A percentile compares a stretch with the other conserved stretches of the same genome.
phyloP scores from a whole-genome alignment of 169 alveolate species.

The Haemoproteus tartakovskyi region DNA sequence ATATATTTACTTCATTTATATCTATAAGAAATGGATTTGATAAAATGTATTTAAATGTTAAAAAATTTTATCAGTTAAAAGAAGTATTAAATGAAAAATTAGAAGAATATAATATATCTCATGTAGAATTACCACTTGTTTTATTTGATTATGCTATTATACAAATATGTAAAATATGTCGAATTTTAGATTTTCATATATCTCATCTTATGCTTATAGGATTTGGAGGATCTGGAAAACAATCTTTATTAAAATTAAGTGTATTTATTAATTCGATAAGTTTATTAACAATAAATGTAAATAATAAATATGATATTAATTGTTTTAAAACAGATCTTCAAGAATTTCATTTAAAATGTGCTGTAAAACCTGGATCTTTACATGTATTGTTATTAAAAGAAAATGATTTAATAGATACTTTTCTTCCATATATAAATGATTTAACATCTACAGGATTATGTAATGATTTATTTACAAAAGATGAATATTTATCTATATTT shows the following conservation, averaged over 20 bases:
- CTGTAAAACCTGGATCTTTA: constrained; percentile 88
- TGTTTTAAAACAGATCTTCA: constrained; percentile 89
- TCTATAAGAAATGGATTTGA: constrained; percentile 89
- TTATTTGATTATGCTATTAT: constrained; percentile 93
- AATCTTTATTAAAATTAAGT: constrained; percentile 90
- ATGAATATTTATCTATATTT: constrained; percentile 87
- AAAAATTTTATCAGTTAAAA: constrained; percentile 83
- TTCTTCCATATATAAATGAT: constrained; percentile 92
- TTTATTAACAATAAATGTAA: constrained; percentile 85
- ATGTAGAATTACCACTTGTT: constrained; percentile 91
- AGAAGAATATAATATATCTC: constrained; percentile 87
- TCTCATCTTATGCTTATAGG: constrained; percentile 95
- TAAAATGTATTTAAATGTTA: constrained; percentile 81
- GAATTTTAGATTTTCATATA: constrained; percentile 90
- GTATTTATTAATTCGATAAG: constrained; percentile 87
- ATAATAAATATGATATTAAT: constrained; percentile 86
- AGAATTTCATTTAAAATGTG: constrained; percentile 92
- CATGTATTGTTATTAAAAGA: constrained; percentile 92
- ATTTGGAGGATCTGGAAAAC: constrained; percentile 97
- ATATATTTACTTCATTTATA: constrained; percentile 86
- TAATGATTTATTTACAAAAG: constrained; percentile 91
- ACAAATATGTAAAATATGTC: constrained; percentile 90
- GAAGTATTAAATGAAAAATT: constrained; percentile 87
- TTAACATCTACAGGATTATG: constrained; percentile 93
- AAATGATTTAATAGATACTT: constrained; percentile 89